Evolutionary conservation across 2,329 filamentous ascomycete species (phyloP).

Genomic region (Coleophoma crateriformis): DNA sequence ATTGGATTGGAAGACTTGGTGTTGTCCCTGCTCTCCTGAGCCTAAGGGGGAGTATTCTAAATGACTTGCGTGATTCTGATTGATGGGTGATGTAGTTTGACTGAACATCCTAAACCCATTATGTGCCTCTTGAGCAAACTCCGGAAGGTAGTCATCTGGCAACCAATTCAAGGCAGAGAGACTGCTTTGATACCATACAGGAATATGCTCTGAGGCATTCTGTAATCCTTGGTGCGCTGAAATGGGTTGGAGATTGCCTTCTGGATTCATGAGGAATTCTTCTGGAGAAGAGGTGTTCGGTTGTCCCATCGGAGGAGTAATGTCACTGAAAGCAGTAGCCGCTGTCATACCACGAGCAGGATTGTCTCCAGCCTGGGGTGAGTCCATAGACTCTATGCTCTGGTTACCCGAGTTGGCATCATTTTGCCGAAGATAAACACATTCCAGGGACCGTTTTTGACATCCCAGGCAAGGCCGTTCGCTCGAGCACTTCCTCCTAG

Average conservation of each 20-base stretch:
- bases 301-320: no score
- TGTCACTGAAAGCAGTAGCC: no score
- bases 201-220: no score
- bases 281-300: no score
- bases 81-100: no score
- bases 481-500: constrained; percentile 16
- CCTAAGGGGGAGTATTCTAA: no score
- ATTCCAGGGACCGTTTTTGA: constrained; percentile 12
- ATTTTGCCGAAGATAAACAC: constrained; percentile 7
- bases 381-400: background rate
- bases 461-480: constrained; percentile 12
- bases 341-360: background rate
- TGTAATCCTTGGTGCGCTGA: no score
- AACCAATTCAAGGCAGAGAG: constrained; percentile 21
- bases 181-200: constrained; percentile 11
- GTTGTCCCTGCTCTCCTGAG: background rate
- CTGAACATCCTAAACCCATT: no score
- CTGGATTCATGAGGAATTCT: no score
- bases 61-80: no score
- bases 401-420: background rate
- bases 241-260: no score
- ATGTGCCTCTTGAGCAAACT: background rate
- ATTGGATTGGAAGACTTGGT: background rate
- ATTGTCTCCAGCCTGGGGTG: background rate
- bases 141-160: constrained; percentile 17